A percentile compares a stretch with the other conserved stretches of the same genome.
Conservation (phyloP, 768 basidiomycete genomes). For the Clitopilus passeckerianus region DNA sequence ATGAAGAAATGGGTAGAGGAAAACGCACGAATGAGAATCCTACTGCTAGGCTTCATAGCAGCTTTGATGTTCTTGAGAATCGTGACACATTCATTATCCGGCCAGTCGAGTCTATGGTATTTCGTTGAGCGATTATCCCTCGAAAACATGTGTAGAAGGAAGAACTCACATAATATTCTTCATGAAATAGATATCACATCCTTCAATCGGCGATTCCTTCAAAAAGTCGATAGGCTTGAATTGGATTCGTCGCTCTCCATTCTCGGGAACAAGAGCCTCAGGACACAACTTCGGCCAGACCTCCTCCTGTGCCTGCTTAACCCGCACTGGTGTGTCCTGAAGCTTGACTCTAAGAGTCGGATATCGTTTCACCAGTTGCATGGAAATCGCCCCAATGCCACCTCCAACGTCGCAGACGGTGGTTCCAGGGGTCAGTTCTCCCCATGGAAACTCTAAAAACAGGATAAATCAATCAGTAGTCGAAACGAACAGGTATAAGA, state of each 20-base stretch:
- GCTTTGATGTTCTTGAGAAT: constrained; percentile 23
- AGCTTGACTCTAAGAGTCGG: constrained; percentile 29
- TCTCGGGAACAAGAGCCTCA: constrained; percentile 19
- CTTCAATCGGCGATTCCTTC: constrained; percentile 25
- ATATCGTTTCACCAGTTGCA: constrained; percentile 25
- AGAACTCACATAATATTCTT: background rate
- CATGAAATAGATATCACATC: constrained; percentile 37
- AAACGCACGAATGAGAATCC: constrained; percentile 29
- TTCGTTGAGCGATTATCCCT: background rate
- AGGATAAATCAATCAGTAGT: background rate
- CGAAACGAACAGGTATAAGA: no score
- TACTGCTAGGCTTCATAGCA: constrained; percentile 22
- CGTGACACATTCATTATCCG: constrained; percentile 21
- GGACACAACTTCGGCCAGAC: constrained; percentile 29
- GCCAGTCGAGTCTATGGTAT: constrained; percentile 27
- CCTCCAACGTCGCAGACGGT: constrained; percentile 36
- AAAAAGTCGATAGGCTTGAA: constrained; percentile 37
- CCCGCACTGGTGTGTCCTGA: constrained; percentile 28
- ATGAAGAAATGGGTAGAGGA: no score
- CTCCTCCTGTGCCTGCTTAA: constrained; percentile 23
- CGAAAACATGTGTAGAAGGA: background rate
- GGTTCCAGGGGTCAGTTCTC: constrained; percentile 16
- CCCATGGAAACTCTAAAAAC: constrained; percentile 30
- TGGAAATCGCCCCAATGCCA: constrained; percentile 27
- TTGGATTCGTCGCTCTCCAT: constrained; percentile 23